Evolutionary conservation across 2,329 filamentous ascomycete genomes (phyloP), one percentile per base, ranked within the genome.

Genomic region (Bipolaris sorokiniana): DNA sequence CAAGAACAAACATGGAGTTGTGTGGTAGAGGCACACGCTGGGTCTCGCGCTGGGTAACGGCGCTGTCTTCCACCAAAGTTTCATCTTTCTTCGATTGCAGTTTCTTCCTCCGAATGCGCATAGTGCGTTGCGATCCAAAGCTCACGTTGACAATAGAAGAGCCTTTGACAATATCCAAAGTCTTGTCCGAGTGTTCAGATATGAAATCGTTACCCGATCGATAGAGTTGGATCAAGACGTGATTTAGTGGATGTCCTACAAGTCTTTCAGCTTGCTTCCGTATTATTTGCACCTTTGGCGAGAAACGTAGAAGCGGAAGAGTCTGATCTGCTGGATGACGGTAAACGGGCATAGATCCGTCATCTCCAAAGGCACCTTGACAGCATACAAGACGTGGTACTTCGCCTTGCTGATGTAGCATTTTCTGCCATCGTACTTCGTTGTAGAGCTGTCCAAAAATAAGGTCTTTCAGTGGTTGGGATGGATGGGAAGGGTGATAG

Each of bases 141-240:
- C 92, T 97, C 48, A 97, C 87, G 71, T 98, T 99, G 63, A 93
- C 92, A 64, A 99, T 96, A 58, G 84, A 93, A 22, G 90, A 95
- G 4, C 83, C 87, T 23, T 84, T 86, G 11, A 87, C 88, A 54
- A 99, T 95, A 73, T 99, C 95, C 22, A 99, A 81, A 0, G 94
- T 97, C 78, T 99, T 99, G 75, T 99, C 95, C 37, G 92, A 96
- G 72, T 99, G 95, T 73, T 99, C 95, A 0, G 91, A 95, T 61
- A 99, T 99, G 73, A 92, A 92, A 77, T 99, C 95, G 46, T 86
- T 87, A 2, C 94, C 91, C 65, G 85, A 84, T n/a, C 95, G 90
- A 71, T 99, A 99, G 56, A 92, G 85, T 71, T 99, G 95, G 44
- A 99, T 96, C 46, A 99, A 80, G 1, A 88, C 93, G 73, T 99